Percentiles rank a stretch among this genome's conserved stretches.
Evolutionary conservation across 2,329 filamentous ascomycete species (phyloP).

Genomic region (Calonectria multiphialidica): DNA sequence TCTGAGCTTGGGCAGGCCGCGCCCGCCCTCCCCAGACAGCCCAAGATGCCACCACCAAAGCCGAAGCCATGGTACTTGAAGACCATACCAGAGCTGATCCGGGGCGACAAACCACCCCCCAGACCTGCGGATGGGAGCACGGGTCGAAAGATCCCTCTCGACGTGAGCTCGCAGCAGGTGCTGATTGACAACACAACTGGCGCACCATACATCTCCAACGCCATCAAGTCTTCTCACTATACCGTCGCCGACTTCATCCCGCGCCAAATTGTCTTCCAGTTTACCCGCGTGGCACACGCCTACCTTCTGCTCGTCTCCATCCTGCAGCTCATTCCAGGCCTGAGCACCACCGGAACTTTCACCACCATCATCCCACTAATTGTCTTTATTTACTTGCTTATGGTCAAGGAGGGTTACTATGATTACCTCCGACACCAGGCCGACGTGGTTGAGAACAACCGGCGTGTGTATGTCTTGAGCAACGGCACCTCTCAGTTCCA

Average conservation of each 20-base stretch:
- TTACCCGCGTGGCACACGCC: slow-evolving; percentile 88
- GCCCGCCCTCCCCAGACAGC: not conserved
- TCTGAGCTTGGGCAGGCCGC: not conserved
- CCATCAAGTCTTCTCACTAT: slow-evolving; percentile 86
- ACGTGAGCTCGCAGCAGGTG: not conserved
- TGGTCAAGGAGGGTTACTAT: slow-evolving; percentile 89
- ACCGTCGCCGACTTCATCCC: slow-evolving; percentile 88
- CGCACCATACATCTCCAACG: slow-evolving; percentile 65
- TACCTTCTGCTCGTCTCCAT: slow-evolving; percentile 88
- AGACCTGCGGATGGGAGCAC: not conserved
- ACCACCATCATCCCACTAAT: slow-evolving; percentile 81
- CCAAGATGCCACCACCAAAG: not conserved
- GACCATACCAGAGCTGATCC: not conserved
- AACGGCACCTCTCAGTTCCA: slow-evolving; percentile 62
- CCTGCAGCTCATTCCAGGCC: slow-evolving; percentile 81
- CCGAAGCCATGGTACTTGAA: slow-evolving; percentile 3
- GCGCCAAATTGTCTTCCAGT: slow-evolving; percentile 88
- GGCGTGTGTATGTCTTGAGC: slow-evolving; percentile 59
- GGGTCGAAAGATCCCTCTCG: not conserved
- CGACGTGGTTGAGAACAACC: slow-evolving; percentile 83
- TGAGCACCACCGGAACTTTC: slow-evolving; percentile 81
- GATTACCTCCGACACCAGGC: slow-evolving; percentile 84
- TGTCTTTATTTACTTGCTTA: slow-evolving; percentile 84
- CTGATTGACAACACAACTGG: slow-evolving; percentile 64
- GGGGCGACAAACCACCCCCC: not conserved